phyloP scores from a whole-genome alignment of 2,329 filamentous ascomycete genomes.

The Parafenestella ontariensis region DNA sequence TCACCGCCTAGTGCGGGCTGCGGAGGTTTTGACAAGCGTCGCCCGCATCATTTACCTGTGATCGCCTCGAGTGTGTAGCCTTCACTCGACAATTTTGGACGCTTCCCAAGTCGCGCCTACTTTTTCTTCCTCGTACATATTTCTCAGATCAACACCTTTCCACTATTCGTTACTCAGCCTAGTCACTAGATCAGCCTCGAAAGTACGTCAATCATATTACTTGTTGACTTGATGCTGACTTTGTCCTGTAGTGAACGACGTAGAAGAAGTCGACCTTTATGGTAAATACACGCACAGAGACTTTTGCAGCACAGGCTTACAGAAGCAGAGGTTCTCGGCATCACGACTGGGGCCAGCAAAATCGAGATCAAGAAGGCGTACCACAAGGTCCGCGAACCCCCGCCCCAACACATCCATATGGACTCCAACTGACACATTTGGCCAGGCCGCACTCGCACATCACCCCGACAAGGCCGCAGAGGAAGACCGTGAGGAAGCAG shows the following conservation, averaged over 20 bases:
- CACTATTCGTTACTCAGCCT: not conserved
- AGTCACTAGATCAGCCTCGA: not conserved
- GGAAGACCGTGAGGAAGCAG: conserved; percentile 81
- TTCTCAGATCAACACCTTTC: not conserved
- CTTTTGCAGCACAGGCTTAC: conserved; percentile 31
- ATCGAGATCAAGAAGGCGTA: conserved; percentile 95
- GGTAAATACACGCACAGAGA: conserved; percentile 37
- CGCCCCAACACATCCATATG: not conserved
- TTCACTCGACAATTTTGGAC: not conserved
- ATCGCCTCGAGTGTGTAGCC: not conserved
- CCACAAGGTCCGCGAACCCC: conserved; percentile 74
- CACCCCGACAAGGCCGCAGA: conserved; percentile 97
- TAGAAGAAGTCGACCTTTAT: conserved; percentile 67
- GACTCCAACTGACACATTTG: conserved; percentile 3
- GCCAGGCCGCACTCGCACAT: conserved; percentile 80
- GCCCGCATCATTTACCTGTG: not conserved
- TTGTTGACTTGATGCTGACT: not conserved
- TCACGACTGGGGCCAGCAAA: conserved; percentile 74
- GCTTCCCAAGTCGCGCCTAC: not conserved
- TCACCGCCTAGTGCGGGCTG: conserved; percentile 10
- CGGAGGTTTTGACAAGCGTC: conserved; percentile 5
- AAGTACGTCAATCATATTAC: not conserved
- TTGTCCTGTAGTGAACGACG: conserved; percentile 20
- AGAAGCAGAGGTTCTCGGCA: conserved; percentile 74
- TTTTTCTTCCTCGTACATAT: not conserved